Base-by-base conservation (phyloP, 495 filamentous ascomycete genomes). In the Echria macrotheca region DNA sequence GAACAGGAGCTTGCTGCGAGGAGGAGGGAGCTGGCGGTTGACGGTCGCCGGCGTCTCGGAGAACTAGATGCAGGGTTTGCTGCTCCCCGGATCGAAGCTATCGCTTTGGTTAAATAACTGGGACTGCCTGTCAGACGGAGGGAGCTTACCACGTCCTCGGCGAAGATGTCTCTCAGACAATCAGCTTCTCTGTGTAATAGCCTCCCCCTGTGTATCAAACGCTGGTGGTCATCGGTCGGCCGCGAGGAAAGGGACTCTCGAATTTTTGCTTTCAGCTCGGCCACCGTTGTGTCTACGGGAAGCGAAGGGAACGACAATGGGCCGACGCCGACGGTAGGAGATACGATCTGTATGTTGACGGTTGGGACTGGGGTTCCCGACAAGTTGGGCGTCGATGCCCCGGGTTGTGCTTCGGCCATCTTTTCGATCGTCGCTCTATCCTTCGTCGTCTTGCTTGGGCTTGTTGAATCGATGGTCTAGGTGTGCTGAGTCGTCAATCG, bases 171-270 rank as follows among this genome's bases (percentile, higher is more conserved):
- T 35, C 70, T 54, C 59, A 90, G 67, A 0, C 73, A 83, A 22
- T 73, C 71, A 14, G 53, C 65, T 15, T 82, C 74, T 49, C 74
- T 70, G 15, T 63, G 50, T 15, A 88, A 68, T 26, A 79, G 63
- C 40, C 77, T 78, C 6, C 85, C 86, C 47, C 77, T 69, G 53
- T 85, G 81, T 21, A 89, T 87, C 35, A 90, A 59, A 9, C 83
- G 71, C 57, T 87, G 84, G 3, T 68, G 68, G 3, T 63, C 78
- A 58, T 76, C 67, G 2, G 70, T 42, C 24, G 84, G 80, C 7
- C 71, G 77, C 28, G 67, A 72, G 4, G 71, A 64, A n/a, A 87
- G 61, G 11, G 60, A 53, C 47, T 77, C 65, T 11, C 75, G 72
- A 49, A 90, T 81, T 46, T 68, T 79, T 4, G 68, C 67, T 58